Base-by-base conservation (phyloP, 805 yeast species). In the Candida maris region DNA sequence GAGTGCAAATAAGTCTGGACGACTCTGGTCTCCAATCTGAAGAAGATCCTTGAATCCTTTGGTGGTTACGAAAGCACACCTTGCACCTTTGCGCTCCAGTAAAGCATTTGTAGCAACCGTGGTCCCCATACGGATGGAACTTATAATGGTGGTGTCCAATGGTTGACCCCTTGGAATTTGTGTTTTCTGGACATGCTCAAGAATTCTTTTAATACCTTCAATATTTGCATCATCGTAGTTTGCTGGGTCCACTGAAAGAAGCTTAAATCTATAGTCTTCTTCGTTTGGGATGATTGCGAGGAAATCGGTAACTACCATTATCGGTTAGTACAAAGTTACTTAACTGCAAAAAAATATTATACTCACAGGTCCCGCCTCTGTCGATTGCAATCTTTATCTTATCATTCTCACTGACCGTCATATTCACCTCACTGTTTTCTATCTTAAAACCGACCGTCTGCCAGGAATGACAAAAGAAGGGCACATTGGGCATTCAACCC, bases 281-380 rank as follows among this genome's bases (percentile, higher is more conserved):
- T 63, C 59, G 29, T 54, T 57, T 1, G 73, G 73, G 22, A 68
- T 62, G 30, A 57, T 61, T 32, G 73, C 74, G 28, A 67, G 59
- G 27, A 69, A 68, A 45, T 70, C 76, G 27, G 70, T 64, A 51
- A 70, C 36, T 33, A 9, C 5, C n/a, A 5, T 5, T n/a, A 26
- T 5, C 8, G 7, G 31, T 33, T 26, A 33, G 36, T 32, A 15
- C 12, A 9, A 26, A 26, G 29, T 26, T 14, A 4, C 8, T 14
- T 15, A 13, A 5, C 12, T 17, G 14, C 5, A 7, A 9, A 21
- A 17, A n/a, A 12, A 19, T 32, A 10, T 18, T 3, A 21, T 24
- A 38, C 42, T 20, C 35, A 35, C 41, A 39, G 8, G 43, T 39
- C 32, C 43, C 43, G 13, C 43, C 43, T 32, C 43, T 31, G 29